Base-by-base conservation (phyloP, 345 rosid genomes). In the Aegle marmelos region DNA sequence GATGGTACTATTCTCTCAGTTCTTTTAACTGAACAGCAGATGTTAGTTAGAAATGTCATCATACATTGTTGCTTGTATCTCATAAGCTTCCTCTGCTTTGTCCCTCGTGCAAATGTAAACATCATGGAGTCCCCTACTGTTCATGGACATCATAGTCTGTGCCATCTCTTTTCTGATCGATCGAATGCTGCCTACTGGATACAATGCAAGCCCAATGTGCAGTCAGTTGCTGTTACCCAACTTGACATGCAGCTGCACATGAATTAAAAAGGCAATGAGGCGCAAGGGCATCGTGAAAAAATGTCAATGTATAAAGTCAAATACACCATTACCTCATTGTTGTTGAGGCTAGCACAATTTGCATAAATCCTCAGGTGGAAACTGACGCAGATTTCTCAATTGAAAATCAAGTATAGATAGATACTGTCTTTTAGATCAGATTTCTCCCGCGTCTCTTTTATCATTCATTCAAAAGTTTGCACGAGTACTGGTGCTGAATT, bases 151-250 rank as follows among this genome's bases (percentile, higher is more conserved):
- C 88, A 98, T 62, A 94, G 98, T 80, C 92, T 94, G 36, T 94
- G 98, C 84, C 91, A 86, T 80, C 91, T 94, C 34, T 81, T 94
- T 39, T 90, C 89, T 25, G 98, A 97, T 76, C 95, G 90, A 76
- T 97, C 98, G 11, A 94, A 94, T 75, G 91, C 90, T 73, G 98
- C 98, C 90, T 94, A 34, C 87, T 95, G 57, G 98, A 96, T 53
- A 98, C 97, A 9, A 96, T 96, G 98, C 98, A 92, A 80, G 99
- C 98, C 0, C 98, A 94, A 28, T 89, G 90, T 36, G 98, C 99
- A 96, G 81, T 94, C 98, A 0, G 99, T 90, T 22, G 99, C 98
- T 9, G 91, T 96, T 48, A 93, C 98, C 28, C 94, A 96, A 83
- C 89, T 94, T 72, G 87, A 91, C 90, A 96, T 96, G 99, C 87